A percentile compares a stretch with the other conserved stretches of the same genome.
Evolutionary conservation across 345 rosid species (phyloP).

Genomic region (Bretschneidera sinensis): DNA sequence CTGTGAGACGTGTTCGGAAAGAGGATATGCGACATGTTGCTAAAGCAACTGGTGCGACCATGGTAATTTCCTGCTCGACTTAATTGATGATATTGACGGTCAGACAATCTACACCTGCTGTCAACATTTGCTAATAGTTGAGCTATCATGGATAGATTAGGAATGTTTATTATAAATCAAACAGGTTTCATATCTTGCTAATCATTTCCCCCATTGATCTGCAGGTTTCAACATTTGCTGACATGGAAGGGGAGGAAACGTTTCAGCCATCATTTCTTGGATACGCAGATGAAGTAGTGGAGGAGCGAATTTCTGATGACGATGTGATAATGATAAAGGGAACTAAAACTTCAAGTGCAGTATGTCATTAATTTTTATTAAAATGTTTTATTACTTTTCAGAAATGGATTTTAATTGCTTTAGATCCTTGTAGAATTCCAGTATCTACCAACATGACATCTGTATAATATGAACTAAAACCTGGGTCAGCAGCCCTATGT

Average conservation of each 20-base stretch:
- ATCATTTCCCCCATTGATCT: conserved; percentile 8
- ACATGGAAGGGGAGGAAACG: conserved; percentile 99
- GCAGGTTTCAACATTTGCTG: conserved; percentile 97
- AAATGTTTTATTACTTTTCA: too few species aligned
- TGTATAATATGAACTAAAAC: background rate
- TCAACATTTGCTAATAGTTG: background rate
- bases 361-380: conserved; percentile 30
- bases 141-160: background rate
- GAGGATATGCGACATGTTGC: conserved; percentile 99
- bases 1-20: conserved; percentile 91
- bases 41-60: conserved; percentile 96
- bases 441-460: background rate
- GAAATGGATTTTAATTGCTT: too few species aligned
- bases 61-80: conserved; percentile 45
- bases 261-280: conserved; percentile 83
- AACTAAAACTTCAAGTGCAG: conserved; percentile 79
- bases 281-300: conserved; percentile 82
- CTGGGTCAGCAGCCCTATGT: background rate
- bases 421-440: too few species aligned
- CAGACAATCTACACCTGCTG: background rate
- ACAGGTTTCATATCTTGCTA: conserved; percentile 3
- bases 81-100: background rate
- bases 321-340: conserved; percentile 92
- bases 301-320: conserved; percentile 93
- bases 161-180: background rate